These are phyloP conservation scores for Solanum peruvianum DNA, from an alignment of 257 asterid genomes.

Conservation along the genomic window DNA sequence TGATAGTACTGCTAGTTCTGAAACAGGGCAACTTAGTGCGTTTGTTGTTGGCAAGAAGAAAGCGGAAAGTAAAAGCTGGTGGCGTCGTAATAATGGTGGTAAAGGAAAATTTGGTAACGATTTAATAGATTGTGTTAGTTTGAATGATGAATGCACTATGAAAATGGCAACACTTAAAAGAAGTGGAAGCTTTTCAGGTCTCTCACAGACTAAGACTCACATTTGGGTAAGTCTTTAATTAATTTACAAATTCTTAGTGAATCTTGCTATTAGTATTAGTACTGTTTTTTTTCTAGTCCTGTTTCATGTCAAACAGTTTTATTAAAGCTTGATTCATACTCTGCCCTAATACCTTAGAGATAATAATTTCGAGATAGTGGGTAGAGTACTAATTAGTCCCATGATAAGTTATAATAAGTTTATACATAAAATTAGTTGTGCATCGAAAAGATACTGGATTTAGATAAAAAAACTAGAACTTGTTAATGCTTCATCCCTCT, in stretches of 20 bases:
- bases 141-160: background rate
- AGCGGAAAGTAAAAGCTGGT: slow-evolving; percentile 6
- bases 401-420: background rate
- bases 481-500: background rate
- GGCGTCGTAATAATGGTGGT: background rate
- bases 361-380: too few relatives aligned
- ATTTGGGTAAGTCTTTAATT: slow-evolving; percentile 41
- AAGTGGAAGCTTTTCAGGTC: slow-evolving; percentile 40
- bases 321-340: background rate
- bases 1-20: slow-evolving; percentile 8
- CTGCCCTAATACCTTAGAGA: background rate
- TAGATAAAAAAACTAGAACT: background rate
- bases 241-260: background rate
- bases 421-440: background rate
- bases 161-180: slow-evolving; percentile 22
- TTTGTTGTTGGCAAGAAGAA: slow-evolving; percentile 16
- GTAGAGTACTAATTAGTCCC: background rate
- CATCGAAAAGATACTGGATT: background rate
- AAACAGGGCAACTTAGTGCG: slow-evolving; percentile 9
- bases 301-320: background rate
- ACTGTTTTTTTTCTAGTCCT: background rate
- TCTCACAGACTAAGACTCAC: slow-evolving; percentile 34
- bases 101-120: slow-evolving; percentile 17
- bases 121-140: slow-evolving; percentile 4
- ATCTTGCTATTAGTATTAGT: background rate